Evolutionary conservation across 345 rosid species (phyloP), one percentile per base, ranked within the genome.

Genomic region (Laguncularia racemosa): DNA sequence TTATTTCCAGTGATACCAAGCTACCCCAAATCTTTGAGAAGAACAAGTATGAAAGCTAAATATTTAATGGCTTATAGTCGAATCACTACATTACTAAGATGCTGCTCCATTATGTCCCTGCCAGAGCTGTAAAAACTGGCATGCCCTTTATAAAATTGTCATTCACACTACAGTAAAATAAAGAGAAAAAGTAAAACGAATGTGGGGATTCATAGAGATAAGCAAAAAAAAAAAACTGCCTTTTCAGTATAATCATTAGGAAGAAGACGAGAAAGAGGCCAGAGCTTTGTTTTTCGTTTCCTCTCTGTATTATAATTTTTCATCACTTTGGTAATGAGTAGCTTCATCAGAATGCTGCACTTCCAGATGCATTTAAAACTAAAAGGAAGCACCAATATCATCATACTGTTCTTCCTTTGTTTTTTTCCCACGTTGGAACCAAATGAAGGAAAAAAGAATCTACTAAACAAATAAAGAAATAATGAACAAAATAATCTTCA

Each of bases 381-480:
- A 64, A 69, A 68, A 52, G 54, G 17, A 58, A 61, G 71, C 50
- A 52, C 62, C 33, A 20, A 51, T 46, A 60, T 58, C 63, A 60
- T 68, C 61, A 65, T 64, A 55, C 67, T 20, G 59, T 59, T 44
- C 74, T 58, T 59, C 62, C 57, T 56, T 74, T 66, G 62, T 60
- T 44, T 63, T 77, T 65, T 67, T 23, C 3, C 40, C 40, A 4
- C 40, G 4, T 33, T 33, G 40, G 40, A 33, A 33, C 40, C 11
- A 33, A 33, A 6, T 33, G 11, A 33, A 33, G 40, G 14, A 45
- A 56, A 44, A 6, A 45, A 66, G 48, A 58, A 71, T 55, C 55
- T 63, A 70, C 76, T 74, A 70, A 63, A 63, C 61, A 71, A 76
- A 58, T 52, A 67, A 71, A 81, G 80, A 68, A 81, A 75, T 75